phyloP scores from a whole-genome alignment of 1,139 yeast species.

The Yamadazyma songkhlaensis region DNA sequence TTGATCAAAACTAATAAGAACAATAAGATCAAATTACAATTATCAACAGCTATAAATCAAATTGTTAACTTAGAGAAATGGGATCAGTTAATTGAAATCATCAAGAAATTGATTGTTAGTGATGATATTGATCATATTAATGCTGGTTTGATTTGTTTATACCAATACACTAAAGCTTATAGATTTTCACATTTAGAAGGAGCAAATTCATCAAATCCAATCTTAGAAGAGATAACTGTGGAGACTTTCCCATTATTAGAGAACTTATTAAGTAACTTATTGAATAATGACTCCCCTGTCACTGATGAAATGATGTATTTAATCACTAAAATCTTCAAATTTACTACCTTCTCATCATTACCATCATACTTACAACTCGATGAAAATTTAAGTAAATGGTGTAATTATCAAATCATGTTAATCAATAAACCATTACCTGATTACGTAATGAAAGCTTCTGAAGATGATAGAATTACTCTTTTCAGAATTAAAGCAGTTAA shows the following conservation, averaged over 20 bases:
- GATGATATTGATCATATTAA: constrained; percentile 53
- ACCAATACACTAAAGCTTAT: constrained; percentile 55
- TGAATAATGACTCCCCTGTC: constrained; percentile 24
- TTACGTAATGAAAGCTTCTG: constrained; percentile 34
- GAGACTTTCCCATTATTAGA: constrained; percentile 59
- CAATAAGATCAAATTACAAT: constrained; percentile 36
- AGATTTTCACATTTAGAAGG: constrained; percentile 52
- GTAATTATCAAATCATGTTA: constrained; percentile 54
- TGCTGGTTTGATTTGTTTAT: constrained; percentile 56
- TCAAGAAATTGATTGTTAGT: constrained; percentile 39
- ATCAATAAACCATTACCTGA: constrained; percentile 44
- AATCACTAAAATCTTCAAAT: constrained; percentile 65
- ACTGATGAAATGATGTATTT: constrained; percentile 59
- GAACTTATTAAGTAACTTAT: constrained; percentile 40
- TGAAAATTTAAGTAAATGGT: constrained; percentile 59
- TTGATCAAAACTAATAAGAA: constrained; percentile 35
- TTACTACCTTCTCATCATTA: constrained; percentile 51
- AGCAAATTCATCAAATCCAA: constrained; percentile 38
- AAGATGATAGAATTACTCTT: constrained; percentile 33
- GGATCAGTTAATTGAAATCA: constrained; percentile 38
- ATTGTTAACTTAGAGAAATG: constrained; percentile 45
- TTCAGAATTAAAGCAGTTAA: constrained; percentile 62
- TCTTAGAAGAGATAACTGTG: constrained; percentile 46
- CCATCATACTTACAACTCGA: constrained; percentile 57
- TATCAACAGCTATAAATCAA: constrained; percentile 41